Evolutionary conservation across 192 early-diverging fungal species (phyloP).

Genomic region (Geranomyces variabilis): DNA sequence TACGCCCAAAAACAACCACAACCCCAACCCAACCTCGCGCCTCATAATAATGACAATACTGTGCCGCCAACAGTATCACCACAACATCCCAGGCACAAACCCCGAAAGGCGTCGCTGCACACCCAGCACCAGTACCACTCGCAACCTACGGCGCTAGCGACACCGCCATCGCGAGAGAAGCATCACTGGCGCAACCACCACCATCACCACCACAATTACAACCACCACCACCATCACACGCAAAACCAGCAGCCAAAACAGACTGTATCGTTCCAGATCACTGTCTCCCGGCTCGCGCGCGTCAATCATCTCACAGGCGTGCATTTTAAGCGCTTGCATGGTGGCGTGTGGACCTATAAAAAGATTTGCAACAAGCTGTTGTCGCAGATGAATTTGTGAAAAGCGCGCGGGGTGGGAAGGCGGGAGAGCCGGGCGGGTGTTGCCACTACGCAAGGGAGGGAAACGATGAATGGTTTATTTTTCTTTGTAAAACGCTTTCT

Average conservation of each 20-base stretch:
- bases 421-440: too few species aligned
- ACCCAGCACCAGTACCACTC: slow-evolving; percentile 4
- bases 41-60: too few species aligned
- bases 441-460: too few species aligned
- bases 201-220: background rate
- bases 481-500: too few species aligned
- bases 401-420: background rate
- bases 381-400: slow-evolving; percentile 44
- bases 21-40: too few species aligned
- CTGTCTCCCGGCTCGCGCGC: slow-evolving; percentile 46
- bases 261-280: slow-evolving; percentile 45
- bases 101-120: background rate
- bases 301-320: slow-evolving; percentile 38
- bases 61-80: too few species aligned
- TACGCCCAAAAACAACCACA: too few species aligned
- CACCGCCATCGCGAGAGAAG: background rate
- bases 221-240: background rate
- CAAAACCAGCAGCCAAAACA: background rate
- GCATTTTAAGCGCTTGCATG: slow-evolving; percentile 53
- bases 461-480: too few species aligned
- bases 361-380: slow-evolving; percentile 54
- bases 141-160: background rate
- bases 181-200: background rate
- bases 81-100: too few species aligned
- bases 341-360: slow-evolving; percentile 61